A percentile compares a stretch with the other conserved stretches of the same genome.
phyloP scores from a whole-genome alignment of 345 rosid species.

The Punica granatum region DNA sequence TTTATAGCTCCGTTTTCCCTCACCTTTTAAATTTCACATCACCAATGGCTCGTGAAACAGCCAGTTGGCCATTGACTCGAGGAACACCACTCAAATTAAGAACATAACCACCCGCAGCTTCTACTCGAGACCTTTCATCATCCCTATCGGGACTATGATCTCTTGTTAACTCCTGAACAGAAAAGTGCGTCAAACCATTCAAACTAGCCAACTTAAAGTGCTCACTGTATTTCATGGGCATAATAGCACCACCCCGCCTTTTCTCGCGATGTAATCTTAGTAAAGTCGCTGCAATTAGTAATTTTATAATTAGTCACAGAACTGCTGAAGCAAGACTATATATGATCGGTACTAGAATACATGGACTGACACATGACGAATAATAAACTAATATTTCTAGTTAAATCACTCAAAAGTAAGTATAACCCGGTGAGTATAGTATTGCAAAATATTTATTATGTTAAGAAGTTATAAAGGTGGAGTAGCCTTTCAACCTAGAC shows the following conservation, averaged over 20 bases:
- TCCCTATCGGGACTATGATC: slow-evolving; percentile 91
- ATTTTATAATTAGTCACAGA: neutral
- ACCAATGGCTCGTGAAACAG: slow-evolving; percentile 89
- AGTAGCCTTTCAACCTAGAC: neutral
- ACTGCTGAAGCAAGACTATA: neutral
- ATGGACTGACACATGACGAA: neutral
- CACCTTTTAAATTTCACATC: slow-evolving; percentile 62
- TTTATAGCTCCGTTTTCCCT: neutral
- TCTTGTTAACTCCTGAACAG: slow-evolving; percentile 64
- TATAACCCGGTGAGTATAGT: too few relatives aligned
- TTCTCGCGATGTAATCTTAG: slow-evolving; percentile 61
- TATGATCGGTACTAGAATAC: neutral
- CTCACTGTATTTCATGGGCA: slow-evolving; percentile 29
- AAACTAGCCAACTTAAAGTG: slow-evolving; percentile 33
- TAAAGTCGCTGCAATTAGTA: slow-evolving; percentile 55
- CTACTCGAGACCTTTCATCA: slow-evolving; percentile 81
- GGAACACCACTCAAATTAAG: slow-evolving; percentile 67
- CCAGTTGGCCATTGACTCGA: slow-evolving; percentile 83
- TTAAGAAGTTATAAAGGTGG: too few relatives aligned
- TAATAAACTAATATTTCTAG: too few relatives aligned
- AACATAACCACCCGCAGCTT: slow-evolving; percentile 89
- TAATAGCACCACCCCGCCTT: slow-evolving; percentile 44
- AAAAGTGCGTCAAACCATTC: slow-evolving; percentile 43
- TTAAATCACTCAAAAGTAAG: too few relatives aligned
- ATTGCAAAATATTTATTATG: too few relatives aligned